A percentile compares a stretch with the other conserved stretches of the same genome.
Conservation (phyloP, 768 basidiomycete genomes). For the Rhizopogon vulgaris region DNA sequence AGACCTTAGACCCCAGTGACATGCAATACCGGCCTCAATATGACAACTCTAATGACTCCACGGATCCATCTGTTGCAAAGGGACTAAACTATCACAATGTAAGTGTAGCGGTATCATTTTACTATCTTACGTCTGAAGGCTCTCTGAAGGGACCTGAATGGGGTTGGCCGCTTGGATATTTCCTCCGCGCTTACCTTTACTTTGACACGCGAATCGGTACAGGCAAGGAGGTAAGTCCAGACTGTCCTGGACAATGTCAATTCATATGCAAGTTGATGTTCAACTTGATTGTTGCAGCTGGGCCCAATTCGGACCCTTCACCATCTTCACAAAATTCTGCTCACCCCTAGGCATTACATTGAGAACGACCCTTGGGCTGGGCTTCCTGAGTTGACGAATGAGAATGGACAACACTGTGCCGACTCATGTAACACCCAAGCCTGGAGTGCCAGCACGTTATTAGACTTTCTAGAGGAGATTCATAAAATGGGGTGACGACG, state of each 20-base stretch:
- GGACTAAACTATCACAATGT: slow-evolving; percentile 94
- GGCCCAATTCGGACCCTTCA: slow-evolving; percentile 70
- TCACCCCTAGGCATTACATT: slow-evolving; percentile 69
- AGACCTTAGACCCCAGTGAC: slow-evolving; percentile 85
- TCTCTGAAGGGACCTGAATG: slow-evolving; percentile 75
- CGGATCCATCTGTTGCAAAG: slow-evolving; percentile 81
- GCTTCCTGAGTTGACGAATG: slow-evolving; percentile 88
- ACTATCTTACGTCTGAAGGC: slow-evolving; percentile 14
- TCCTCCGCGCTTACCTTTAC: slow-evolving; percentile 85
- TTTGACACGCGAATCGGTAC: slow-evolving; percentile 71
- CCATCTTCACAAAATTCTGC: slow-evolving; percentile 68
- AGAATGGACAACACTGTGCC: slow-evolving; percentile 71
- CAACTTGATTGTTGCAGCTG: slow-evolving; percentile 30
- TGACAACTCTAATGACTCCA: slow-evolving; percentile 89
- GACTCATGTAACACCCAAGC: slow-evolving; percentile 95
- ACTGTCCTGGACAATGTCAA: slow-evolving; percentile 2
- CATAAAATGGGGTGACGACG: slow-evolving; percentile 31
- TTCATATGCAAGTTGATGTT: not conserved
- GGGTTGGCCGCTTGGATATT: slow-evolving; percentile 95
- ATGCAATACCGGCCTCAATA: slow-evolving; percentile 87
- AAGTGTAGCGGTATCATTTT: slow-evolving; percentile 11
- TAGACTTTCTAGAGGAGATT: slow-evolving; percentile 83
- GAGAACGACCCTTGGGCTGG: slow-evolving; percentile 86
- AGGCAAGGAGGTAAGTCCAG: slow-evolving; percentile 56
- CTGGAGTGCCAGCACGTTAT: slow-evolving; percentile 89